Conservation (phyloP, 2,329 filamentous ascomycete genomes). For the Penicillium occitanis region DNA sequence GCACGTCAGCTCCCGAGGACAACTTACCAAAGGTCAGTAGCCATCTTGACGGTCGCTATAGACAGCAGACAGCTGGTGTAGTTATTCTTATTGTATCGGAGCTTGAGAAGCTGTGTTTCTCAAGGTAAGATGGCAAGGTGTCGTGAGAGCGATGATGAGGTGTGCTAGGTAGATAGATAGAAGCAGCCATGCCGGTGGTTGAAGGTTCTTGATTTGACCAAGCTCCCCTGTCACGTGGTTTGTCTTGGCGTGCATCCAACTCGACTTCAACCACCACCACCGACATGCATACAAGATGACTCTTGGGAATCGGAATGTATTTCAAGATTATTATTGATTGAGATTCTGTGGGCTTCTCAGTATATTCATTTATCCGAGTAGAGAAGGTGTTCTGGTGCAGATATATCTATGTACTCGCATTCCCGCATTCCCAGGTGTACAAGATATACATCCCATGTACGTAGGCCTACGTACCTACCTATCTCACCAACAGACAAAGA, state of each 20-base stretch:
- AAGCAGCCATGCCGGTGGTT: slow-evolving; percentile 3
- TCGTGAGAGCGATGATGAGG: neutral
- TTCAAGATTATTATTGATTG: neutral
- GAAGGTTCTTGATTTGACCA: slow-evolving; percentile 18
- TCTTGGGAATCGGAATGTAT: neutral
- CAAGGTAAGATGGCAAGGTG: slow-evolving; percentile 9
- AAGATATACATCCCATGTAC: neutral
- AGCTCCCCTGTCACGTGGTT: slow-evolving; percentile 34
- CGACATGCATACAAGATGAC: neutral
- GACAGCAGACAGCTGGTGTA: slow-evolving; percentile 20
- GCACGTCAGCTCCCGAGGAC: slow-evolving; percentile 29
- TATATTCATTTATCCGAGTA: neutral
- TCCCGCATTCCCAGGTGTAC: neutral
- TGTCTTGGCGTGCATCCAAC: slow-evolving; percentile 23
- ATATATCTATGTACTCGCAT: neutral
- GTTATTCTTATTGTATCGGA: neutral
- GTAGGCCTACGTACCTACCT: no score
- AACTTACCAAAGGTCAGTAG: slow-evolving; percentile 79
- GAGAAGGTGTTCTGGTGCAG: neutral
- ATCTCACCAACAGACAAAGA: neutral
- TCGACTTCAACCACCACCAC: neutral
- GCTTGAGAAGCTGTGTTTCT: slow-evolving; percentile 17
- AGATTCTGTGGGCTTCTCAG: neutral
- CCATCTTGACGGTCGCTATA: slow-evolving; percentile 59
- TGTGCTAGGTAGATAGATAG: slow-evolving; percentile 15